Evolutionary conservation across 805 yeast species (phyloP).

Genomic region (Zygosaccharomyces lentus): DNA sequence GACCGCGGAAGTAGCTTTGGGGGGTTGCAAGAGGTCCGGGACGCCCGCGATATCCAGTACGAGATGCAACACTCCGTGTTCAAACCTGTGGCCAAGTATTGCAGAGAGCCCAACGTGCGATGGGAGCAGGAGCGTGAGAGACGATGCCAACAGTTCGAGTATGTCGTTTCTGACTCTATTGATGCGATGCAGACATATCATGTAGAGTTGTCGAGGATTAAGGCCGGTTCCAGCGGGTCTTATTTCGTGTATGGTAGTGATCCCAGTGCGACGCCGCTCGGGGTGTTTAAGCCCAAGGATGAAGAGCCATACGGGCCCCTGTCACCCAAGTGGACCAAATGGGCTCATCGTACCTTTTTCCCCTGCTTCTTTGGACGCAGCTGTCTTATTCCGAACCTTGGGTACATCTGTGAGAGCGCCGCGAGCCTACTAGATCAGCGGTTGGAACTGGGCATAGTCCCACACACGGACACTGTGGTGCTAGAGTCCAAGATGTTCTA

Average conservation of each 20-base stretch:
- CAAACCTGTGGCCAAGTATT: conserved; percentile 37
- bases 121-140: conserved; percentile 4
- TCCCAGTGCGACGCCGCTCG: conserved; percentile 37
- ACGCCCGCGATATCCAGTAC: conserved; percentile 25
- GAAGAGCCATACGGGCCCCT: conserved; percentile 79
- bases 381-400: conserved; percentile 67
- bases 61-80: conserved; percentile 57
- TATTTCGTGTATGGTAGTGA: conserved; percentile 48
- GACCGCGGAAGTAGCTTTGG: conserved; percentile 5
- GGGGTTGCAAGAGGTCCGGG: not conserved
- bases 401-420: conserved; percentile 68
- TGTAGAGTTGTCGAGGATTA: conserved; percentile 48
- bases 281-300: conserved; percentile 73
- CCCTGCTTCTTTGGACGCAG: conserved; percentile 76
- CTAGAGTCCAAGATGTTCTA: conserved; percentile 45
- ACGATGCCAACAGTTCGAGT: conserved; percentile 8
- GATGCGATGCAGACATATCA: conserved; percentile 43
- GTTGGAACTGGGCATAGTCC: conserved; percentile 56
- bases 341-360: conserved; percentile 69
- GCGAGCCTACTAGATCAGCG: conserved; percentile 63
- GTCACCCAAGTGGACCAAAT: conserved; percentile 75
- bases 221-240: conserved; percentile 68
- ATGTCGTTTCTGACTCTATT: conserved; percentile 41
- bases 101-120: not conserved
- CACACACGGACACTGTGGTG: conserved; percentile 56